Base-by-base conservation (phyloP, 768 basidiomycete genomes). In the Kwoniella bestiolae region DNA sequence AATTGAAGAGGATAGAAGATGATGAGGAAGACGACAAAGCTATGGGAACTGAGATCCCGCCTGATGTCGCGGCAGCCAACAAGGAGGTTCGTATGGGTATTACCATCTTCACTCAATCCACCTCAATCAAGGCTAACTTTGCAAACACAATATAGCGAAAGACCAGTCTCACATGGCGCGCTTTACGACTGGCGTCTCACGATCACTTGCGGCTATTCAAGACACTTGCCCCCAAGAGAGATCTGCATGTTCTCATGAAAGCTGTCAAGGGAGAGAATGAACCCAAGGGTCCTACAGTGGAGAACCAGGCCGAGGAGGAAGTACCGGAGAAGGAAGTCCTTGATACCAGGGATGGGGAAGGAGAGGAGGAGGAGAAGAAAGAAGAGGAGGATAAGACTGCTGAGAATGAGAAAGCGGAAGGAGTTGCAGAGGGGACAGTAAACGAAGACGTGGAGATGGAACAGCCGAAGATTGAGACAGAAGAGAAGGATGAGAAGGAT, bases 21-120 rank as follows among this genome's bases (percentile, higher is more conserved):
- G 74, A 71, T 14, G 70, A 70, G n/a, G 73, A 73, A 47, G 76
- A 77, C 50, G 72, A 75, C 45, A 59, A 64, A 50, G 69, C 76
- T 1, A 71, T 75, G 70, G 74, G 72, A 4, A 60, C n/a, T 26
- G 73, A 74, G 35, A 60, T 50, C 11, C 25, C 61, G 8, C 51
- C 62, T 21, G 71, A 69, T 12, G 59, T 58, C 3, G 29, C 55
- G 25, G 65, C 65, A 6, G 46, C 65, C 11, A 64, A 63, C 55
- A 56, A 57, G 18, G 70, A 69, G 50, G 72, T 73, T 41, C 25
- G 63, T 66, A 3, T 21, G 29, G 11, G 32, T 31, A n/a, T n/a
- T n/a, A n/a, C n/a, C n/a, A n/a, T n/a, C n/a, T n/a, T n/a, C n/a
- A n/a, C n/a, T n/a, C n/a, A n/a, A 44, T 14, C 45, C 46, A 3